Evolutionary conservation across 352 stramenopile species (phyloP), one percentile per base, ranked within the genome.

Genomic region (Globisporangium radiosum): DNA sequence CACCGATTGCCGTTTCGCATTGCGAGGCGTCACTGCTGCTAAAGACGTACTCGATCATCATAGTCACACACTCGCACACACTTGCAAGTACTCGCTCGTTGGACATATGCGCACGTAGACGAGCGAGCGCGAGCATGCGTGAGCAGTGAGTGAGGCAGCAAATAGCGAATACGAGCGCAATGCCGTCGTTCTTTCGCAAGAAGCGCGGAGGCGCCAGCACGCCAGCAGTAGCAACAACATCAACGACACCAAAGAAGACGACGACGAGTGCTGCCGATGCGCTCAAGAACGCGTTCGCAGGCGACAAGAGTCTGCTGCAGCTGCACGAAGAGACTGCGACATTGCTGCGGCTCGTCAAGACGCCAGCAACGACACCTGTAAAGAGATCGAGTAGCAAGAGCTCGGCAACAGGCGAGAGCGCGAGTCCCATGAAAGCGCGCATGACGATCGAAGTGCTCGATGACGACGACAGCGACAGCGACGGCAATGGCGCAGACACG

Each of bases 381-480:
- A 75, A 64, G 59, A 70, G 14, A 42, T 44, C 59, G n/a, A 75
- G 65, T 49, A 6, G 45, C 42, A 19, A 57, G 33, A 11, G n/a
- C 15, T 3, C 37, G 40, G 37, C 38, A 13, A 14, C n/a, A 40
- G 14, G 13, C 40, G 4, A 19, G 17, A 7, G 5, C 8, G 33
- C 47, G 11, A 65, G 63, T 51, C 44, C 50, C 36, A 52, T 44
- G 5, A 77, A 87, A 71, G 57, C 62, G 17, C 65, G 76, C 25
- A 61, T 86, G 52, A 91, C 81, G 0, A 89, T 91, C 47, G 79
- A 91, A 63, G 79, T 91, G 10, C 48, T 89, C 37, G 76, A 90
- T 43, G 69, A 80, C 33, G 71, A 73, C 8, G 70, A 74, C 19
- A 66, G 73, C 11, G 58, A 73, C 0, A 66, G 81, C 2, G 63